These are phyloP conservation scores for Fonsecaea erecta DNA, from an alignment of 2,329 filamentous ascomycete genomes.

Conservation along the genomic window DNA sequence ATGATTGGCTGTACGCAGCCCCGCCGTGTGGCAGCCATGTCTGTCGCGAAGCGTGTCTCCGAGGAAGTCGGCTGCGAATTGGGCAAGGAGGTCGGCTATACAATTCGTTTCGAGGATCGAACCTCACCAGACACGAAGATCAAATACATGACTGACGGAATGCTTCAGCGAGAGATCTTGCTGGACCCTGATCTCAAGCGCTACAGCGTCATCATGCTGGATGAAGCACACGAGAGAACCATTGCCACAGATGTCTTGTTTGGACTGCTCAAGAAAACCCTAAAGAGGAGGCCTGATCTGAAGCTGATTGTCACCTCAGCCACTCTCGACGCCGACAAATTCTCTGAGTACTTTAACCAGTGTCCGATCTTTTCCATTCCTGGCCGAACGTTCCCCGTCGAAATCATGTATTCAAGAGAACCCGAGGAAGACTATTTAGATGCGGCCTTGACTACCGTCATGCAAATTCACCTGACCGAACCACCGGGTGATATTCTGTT, in stretches of 20 bases:
- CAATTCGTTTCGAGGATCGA: constrained; percentile 94
- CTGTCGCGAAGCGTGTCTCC: constrained; percentile 93
- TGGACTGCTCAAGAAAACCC: constrained; percentile 88
- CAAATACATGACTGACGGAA: constrained; percentile 99
- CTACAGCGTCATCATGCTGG: constrained; percentile 97
- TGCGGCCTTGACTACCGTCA: constrained; percentile 89
- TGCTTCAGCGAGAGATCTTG: constrained; percentile 93
- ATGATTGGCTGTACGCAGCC: constrained; percentile 98
- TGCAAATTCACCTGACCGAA: constrained; percentile 96
- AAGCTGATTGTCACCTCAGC: constrained; percentile 97
- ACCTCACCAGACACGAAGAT: constrained; percentile 87
- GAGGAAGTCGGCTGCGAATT: constrained; percentile 93
- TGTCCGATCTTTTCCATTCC: constrained; percentile 97
- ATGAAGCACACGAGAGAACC: constrained; percentile 96
- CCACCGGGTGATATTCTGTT: constrained; percentile 92
- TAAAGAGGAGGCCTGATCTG: constrained; percentile 82
- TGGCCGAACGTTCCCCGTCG: constrained; percentile 91
- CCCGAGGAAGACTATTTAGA: constrained; percentile 96
- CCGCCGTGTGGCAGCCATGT: constrained; percentile 96
- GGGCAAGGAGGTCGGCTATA: constrained; percentile 93
- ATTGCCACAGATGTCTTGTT: constrained; percentile 96
- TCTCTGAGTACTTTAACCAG: constrained; percentile 92
- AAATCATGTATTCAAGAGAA: constrained; percentile 92
- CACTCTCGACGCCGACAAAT: constrained; percentile 95
- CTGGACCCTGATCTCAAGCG: constrained; percentile 85